Base-by-base conservation (phyloP, 805 yeast species). In the Nakazawaea laoshanensis region DNA sequence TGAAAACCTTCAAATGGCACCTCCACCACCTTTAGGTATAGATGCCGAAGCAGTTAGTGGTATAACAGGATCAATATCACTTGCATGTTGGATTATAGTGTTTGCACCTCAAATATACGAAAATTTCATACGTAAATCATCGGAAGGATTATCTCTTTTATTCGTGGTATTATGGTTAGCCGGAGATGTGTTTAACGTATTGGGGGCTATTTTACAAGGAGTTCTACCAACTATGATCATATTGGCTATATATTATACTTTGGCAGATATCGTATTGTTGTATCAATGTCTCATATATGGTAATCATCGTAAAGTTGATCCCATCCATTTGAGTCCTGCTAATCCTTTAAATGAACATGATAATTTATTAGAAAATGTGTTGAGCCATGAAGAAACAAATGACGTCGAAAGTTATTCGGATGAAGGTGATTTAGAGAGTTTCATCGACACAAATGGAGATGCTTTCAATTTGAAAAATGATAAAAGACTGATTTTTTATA, bases 21-120 rank as follows among this genome's bases (percentile, higher is more conserved):
- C 80, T 16, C 79, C 80, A 22, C 76, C 77, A 17, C 83, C 87
- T 3, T 66, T 78, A 16, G 67, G 70, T 19, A 61, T 78, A 35
- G 79, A 74, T 42, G 76, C 84, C 12, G 73, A 74, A 42, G 83
- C 83, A 12, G 74, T 82, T 13, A 75, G 86, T 48, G 92, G 89
- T 5, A 79, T 83, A 36, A 75, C 82, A 13, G 84, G 81, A 39
- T 85, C 95, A 9, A 86, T 92, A 22, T 89, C 97, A 13, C 73
- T 89, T 29, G 95, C 96, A 11, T 92, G 96, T 54, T 89, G 98
- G 98, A 80, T 92, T 39, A 88, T 92, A 30, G 98, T 89, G 12
- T 89, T 92, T 64, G 94, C 95, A 24, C 97, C 97, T 8, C 97
- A 89, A 52, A 81, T 92, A 28, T 88, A 86, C 55, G 96, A 92